phyloP scores from a whole-genome alignment of 2,329 filamentous ascomycete species.

The Ophiostoma quercus region DNA sequence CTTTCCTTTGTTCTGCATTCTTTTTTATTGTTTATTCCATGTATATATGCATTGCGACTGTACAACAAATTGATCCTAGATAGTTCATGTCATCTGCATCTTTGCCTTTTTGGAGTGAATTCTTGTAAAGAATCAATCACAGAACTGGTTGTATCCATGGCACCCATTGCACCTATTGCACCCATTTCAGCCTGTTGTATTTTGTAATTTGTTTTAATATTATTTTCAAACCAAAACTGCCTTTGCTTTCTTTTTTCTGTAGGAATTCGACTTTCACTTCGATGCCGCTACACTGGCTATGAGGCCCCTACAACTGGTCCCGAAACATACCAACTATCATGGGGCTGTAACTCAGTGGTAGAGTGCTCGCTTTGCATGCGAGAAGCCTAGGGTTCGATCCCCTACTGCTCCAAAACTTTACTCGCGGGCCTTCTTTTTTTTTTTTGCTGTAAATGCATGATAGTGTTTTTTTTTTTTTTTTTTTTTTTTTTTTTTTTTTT shows the following conservation, averaged over 20 bases:
- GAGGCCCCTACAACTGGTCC: not conserved
- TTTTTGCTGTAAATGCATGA: not conserved
- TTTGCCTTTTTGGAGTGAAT: no score
- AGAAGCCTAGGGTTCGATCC: constrained; percentile 17
- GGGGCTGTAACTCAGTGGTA: constrained; percentile 18
- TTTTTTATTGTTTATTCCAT: not conserved
- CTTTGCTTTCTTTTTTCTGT: no score
- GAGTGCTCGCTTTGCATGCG: constrained; percentile 18
- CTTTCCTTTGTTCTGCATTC: not conserved
- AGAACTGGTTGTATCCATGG: no score
- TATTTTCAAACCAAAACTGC: no score
- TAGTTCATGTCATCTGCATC: not conserved
- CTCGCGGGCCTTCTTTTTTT: no score
- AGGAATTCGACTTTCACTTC: no score
- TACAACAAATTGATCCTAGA: not conserved
- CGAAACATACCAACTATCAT: not conserved
- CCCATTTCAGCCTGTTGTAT: no score
- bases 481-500: no score
- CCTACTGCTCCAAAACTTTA: constrained; percentile 17
- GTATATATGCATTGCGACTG: not conserved
- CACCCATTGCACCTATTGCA: no score
- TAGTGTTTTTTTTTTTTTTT: not conserved
- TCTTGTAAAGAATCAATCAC: no score
- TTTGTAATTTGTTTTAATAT: no score
- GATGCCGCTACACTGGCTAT: not conserved